Base-by-base conservation (phyloP, 2,329 filamentous ascomycete genomes). In the Aquanectria penicillioides region DNA sequence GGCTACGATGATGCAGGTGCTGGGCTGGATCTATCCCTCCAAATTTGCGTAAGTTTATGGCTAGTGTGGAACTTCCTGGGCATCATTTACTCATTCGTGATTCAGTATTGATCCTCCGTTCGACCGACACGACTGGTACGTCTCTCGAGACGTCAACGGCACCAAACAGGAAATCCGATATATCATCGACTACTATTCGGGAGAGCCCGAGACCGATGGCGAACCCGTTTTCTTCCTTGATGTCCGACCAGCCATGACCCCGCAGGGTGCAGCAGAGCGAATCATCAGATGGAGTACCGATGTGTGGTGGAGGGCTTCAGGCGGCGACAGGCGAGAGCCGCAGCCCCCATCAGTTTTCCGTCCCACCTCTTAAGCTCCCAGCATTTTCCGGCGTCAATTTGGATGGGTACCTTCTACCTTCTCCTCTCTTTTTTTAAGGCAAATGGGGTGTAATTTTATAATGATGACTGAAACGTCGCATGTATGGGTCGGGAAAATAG, bases 171-270 rank as follows among this genome's bases (percentile, higher is more conserved):
- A 97, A 80, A 82, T 97, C 40, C 87, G 95, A 70, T 99, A 99
- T 75, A 88, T 99, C 54, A 99, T 99, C 74, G 95, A 99, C 76
- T 98, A 97, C 78, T 98, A 98, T 77, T 89, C 90, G 28, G 94
- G 89, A 6, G 88, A 89, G 20, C 89, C 91, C 1, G 93, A 96
- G 71, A 87, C 89, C 3, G 91, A 87, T 0, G 95, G 94, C 26
- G 93, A 97, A 73, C 94, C 95, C 3, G 93, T 98, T 6, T 99
- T 99, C 80, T 97, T 89, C 75, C 86, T 99, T 52, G 95, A 99
- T 73, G 95, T 99, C 17, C 86, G 95, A 63, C 95, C 95, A 2
- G 95, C 95, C 4, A 79, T 97, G 36, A 92, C 92, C 0, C 93
- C 93, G 3, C 89, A 86, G 1, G 89, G 89, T 22, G 91, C 93